Conservation (phyloP, 78 protist species). For the Dictyostelium intermedium region DNA sequence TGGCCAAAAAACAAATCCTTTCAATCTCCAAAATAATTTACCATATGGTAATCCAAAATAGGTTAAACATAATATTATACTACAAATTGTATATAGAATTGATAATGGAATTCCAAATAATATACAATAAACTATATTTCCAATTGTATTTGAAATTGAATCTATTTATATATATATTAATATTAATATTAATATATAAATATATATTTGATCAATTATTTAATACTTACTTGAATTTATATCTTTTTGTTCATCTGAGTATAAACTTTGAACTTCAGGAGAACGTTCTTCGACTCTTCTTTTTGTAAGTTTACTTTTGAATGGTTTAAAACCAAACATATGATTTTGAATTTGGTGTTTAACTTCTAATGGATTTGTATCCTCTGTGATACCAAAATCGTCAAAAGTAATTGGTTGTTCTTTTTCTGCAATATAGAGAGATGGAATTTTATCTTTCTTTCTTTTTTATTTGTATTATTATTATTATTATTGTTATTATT, state of each 20-base stretch:
- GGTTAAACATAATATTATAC: conserved; percentile 16
- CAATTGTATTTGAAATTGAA: conserved; percentile 22
- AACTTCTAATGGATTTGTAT: conserved; percentile 46
- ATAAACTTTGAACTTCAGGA: conserved; percentile 24
- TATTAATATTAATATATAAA: background rate
- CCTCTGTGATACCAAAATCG: conserved; percentile 37
- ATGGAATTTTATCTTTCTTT: background rate
- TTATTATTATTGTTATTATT: too few relatives aligned
- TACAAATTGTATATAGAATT: background rate
- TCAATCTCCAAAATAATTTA: conserved; percentile 50
- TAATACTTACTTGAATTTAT: background rate
- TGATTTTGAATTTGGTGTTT: conserved; percentile 57
- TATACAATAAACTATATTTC: conserved; percentile 48
- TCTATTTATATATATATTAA: background rate
- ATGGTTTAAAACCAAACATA: conserved; percentile 76
- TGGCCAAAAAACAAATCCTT: conserved; percentile 80
- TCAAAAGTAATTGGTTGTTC: conserved; percentile 53
- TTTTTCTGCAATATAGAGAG: conserved; percentile 35
- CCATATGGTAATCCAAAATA: conserved; percentile 72
- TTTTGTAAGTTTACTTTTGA: conserved; percentile 33
- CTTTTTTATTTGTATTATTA: background rate
- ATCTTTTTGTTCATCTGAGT: background rate
- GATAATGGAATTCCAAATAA: conserved; percentile 26
- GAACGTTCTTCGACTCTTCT: conserved; percentile 42
- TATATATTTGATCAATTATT: background rate